phyloP scores from a whole-genome alignment of 345 rosid genomes.

The Euclidium syriacum region DNA sequence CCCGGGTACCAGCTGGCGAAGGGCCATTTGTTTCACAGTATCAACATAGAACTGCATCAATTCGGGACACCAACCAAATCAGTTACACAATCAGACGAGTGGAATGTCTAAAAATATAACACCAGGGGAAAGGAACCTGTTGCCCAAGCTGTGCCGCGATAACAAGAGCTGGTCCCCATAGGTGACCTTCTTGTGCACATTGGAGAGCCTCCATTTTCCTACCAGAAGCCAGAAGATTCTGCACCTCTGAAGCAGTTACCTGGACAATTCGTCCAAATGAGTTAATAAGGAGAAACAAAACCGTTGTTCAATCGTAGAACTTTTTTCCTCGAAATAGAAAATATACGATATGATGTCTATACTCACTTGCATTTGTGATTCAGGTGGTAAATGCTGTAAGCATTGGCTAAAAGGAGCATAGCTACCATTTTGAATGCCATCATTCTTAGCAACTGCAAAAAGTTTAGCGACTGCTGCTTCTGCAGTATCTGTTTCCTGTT shows the following conservation, averaged over 20 bases:
- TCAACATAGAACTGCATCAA: constrained; percentile 79
- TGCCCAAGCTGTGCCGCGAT: constrained; percentile 94
- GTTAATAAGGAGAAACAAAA: constrained; percentile 10
- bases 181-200: constrained; percentile 86
- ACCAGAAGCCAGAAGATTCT: constrained; percentile 93
- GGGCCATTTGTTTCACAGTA: constrained; percentile 96
- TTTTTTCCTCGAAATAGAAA: background rate
- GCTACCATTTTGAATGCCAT: constrained; percentile 39
- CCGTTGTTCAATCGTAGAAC: background rate
- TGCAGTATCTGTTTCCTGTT: constrained; percentile 77
- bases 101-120: background rate
- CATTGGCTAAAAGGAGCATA: constrained; percentile 59
- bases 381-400: constrained; percentile 80
- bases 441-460: constrained; percentile 76
- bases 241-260: constrained; percentile 93
- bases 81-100: constrained; percentile 8
- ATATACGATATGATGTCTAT: constrained; percentile 1
- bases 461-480: constrained; percentile 94
- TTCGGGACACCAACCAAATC: constrained; percentile 1
- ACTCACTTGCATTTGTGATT: constrained; percentile 78
- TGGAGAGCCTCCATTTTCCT: constrained; percentile 77
- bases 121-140: constrained; percentile 54
- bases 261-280: constrained; percentile 18
- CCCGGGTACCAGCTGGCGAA: constrained; percentile 82
- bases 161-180: constrained; percentile 99